Evolutionary conservation across 495 filamentous ascomycete species (phyloP).

Genomic region (Trichoderma orchidacearum): DNA sequence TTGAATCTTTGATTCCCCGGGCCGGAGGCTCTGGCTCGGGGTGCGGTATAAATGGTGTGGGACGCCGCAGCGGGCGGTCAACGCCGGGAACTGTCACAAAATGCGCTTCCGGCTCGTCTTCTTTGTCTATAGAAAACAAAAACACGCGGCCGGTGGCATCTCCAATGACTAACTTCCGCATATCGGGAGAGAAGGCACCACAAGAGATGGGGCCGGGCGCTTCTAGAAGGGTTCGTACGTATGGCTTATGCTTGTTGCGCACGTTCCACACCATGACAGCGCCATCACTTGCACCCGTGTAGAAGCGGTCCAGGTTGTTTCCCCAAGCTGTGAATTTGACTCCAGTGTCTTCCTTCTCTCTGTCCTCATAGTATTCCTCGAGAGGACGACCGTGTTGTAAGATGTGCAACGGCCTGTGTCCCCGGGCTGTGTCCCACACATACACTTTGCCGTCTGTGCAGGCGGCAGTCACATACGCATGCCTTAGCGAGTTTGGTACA

Average conservation of each 20-base stretch:
- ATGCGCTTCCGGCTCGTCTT: conserved; percentile 11
- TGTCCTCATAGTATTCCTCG: conserved; percentile 42
- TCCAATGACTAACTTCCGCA: conserved; percentile 56
- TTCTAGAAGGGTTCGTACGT: conserved; percentile 46
- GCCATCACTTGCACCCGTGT: conserved; percentile 86
- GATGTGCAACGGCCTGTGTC: conserved; percentile 43
- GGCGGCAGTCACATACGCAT: conserved; percentile 57
- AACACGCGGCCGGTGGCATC: conserved; percentile 64
- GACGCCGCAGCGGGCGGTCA: conserved; percentile 16
- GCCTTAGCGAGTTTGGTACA: conserved; percentile 32
- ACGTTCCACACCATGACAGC: conserved; percentile 80
- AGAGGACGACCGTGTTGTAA: conserved; percentile 58
- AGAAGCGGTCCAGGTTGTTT: conserved; percentile 50
- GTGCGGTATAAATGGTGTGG: conserved; percentile 28
- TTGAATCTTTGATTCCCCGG: conserved; percentile 7
- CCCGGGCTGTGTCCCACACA: conserved; percentile 65
- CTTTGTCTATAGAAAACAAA: conserved; percentile 39
- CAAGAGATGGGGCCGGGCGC: conserved; percentile 39
- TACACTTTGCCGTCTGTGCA: conserved; percentile 77
- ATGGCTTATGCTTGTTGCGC: conserved; percentile 32
- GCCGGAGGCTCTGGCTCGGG: conserved; percentile 23
- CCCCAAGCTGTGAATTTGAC: conserved; percentile 77
- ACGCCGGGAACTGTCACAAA: conserved; percentile 9
- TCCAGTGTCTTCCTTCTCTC: conserved; percentile 65
- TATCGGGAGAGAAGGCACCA: conserved; percentile 63